phyloP scores from a whole-genome alignment of 2,329 filamentous ascomycete genomes.

The Colletotrichum sp. region DNA sequence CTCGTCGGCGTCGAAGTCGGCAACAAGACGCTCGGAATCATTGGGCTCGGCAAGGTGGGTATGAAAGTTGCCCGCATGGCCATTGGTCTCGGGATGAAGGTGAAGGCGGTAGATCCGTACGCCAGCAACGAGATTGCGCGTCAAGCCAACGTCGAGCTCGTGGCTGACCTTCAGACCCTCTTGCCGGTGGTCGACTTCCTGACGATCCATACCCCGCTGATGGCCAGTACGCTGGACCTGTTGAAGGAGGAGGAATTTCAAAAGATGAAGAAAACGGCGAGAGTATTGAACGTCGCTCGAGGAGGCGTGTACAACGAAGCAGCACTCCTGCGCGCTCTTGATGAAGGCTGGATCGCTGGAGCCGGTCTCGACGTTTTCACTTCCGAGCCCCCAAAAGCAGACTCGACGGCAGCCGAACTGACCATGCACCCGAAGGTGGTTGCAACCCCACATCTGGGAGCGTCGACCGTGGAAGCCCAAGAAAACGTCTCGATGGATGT shows the following conservation, averaged over 20 bases:
- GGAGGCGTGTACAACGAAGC: slow-evolving; percentile 82
- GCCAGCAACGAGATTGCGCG: slow-evolving; percentile 75
- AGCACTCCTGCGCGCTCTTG: slow-evolving; percentile 72
- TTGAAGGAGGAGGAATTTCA: slow-evolving; percentile 70
- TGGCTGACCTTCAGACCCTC: slow-evolving; percentile 62
- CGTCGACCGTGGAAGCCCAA: slow-evolving; percentile 81
- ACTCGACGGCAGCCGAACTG: slow-evolving; percentile 65
- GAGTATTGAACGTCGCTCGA: slow-evolving; percentile 79
- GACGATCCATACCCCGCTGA: slow-evolving; percentile 81
- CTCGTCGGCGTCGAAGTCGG: slow-evolving; percentile 81
- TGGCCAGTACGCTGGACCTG: slow-evolving; percentile 78
- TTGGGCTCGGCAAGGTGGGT: slow-evolving; percentile 84
- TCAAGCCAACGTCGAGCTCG: slow-evolving; percentile 69
- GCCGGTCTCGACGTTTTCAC: slow-evolving; percentile 85
- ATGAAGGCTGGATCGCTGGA: slow-evolving; percentile 74
- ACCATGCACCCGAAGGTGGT: slow-evolving; percentile 75
- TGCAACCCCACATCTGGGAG: slow-evolving; percentile 80
- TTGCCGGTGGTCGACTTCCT: slow-evolving; percentile 75
- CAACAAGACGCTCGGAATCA: slow-evolving; percentile 76
- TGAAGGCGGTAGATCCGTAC: slow-evolving; percentile 79
- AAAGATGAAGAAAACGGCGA: slow-evolving; percentile 75
- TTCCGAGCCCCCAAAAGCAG: slow-evolving; percentile 66
- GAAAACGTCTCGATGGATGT: slow-evolving; percentile 86
- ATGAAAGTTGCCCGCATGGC: slow-evolving; percentile 82
- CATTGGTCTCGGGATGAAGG: slow-evolving; percentile 77